phyloP scores from a whole-genome alignment of 345 rosid genomes.

The Trapa incisa region DNA sequence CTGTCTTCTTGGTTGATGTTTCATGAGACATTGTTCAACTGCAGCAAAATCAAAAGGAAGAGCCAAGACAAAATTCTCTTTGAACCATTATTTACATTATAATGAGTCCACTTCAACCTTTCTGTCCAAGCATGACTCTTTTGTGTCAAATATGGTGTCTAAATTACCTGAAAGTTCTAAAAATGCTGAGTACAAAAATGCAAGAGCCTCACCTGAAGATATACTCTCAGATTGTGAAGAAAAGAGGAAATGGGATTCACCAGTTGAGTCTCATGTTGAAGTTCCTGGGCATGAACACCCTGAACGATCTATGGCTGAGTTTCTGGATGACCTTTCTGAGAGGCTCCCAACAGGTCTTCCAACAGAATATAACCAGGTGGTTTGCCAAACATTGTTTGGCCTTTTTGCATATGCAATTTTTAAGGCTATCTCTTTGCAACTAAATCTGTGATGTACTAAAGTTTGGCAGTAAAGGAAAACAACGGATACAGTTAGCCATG shows the following conservation, averaged over 20 bases:
- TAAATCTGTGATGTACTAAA: conserved; percentile 21
- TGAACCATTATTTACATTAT: conserved; percentile 25
- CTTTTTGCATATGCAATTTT: neutral
- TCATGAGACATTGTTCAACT: neutral
- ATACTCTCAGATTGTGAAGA: conserved; percentile 15
- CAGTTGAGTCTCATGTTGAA: conserved; percentile 14
- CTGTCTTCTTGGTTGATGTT: neutral
- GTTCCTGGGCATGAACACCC: conserved; percentile 12
- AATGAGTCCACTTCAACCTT: conserved; percentile 12
- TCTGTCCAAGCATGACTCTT: conserved; percentile 9
- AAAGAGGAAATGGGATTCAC: neutral
- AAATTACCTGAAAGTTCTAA: conserved; percentile 24
- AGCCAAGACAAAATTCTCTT: conserved; percentile 41
- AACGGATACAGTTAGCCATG: conserved; percentile 14
- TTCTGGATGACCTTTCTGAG: conserved; percentile 35
- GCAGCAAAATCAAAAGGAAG: conserved; percentile 36
- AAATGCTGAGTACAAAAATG: conserved; percentile 11
- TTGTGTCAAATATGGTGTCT: conserved; percentile 15
- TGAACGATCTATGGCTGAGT: conserved; percentile 30
- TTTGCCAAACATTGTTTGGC: conserved; percentile 13
- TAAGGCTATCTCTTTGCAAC: conserved; percentile 11
- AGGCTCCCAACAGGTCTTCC: conserved; percentile 12
- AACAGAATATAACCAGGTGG: conserved; percentile 24
- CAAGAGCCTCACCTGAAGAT: conserved; percentile 19
- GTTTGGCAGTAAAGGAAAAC: conserved; percentile 24